Conservation (phyloP, 345 rosid species). For the Turritis glabra region DNA sequence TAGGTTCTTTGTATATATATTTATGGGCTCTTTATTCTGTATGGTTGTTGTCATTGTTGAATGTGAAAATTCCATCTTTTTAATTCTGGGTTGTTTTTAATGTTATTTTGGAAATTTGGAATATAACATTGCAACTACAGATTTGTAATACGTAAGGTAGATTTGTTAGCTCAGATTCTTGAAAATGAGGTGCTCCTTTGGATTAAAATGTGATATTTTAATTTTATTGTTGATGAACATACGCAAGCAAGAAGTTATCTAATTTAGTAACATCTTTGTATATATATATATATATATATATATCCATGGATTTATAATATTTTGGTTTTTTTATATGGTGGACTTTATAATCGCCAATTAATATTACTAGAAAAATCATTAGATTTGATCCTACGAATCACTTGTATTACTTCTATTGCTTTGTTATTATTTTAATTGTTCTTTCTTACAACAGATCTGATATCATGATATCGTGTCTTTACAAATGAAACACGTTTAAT, state of each 20-base stretch:
- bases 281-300: not conserved
- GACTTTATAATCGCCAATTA: not conserved
- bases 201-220: not conserved
- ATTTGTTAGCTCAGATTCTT: slow-evolving; percentile 25
- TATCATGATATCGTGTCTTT: not conserved
- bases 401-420: not conserved
- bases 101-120: slow-evolving; percentile 5
- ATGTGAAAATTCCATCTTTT: not conserved
- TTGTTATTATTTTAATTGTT: not conserved
- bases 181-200: slow-evolving; percentile 3
- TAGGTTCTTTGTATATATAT: not conserved
- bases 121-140: slow-evolving; percentile 1
- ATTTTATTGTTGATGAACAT: slow-evolving; percentile 2
- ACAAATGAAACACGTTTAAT: not conserved
- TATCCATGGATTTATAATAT: not conserved
- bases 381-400: not conserved
- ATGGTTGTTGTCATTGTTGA: slow-evolving; percentile 21
- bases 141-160: slow-evolving; percentile 22
- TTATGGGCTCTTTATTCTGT: not conserved
- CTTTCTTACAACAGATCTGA: not conserved
- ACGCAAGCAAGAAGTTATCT: not conserved
- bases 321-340: not conserved
- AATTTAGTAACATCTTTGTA: not conserved
- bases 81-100: not conserved
- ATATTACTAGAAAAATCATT: not conserved